A percentile compares a stretch with the other conserved stretches of the same genome.
These are phyloP conservation scores for Actinidia arguta DNA, from an alignment of 179 eudicot species.

Conservation along the genomic window DNA sequence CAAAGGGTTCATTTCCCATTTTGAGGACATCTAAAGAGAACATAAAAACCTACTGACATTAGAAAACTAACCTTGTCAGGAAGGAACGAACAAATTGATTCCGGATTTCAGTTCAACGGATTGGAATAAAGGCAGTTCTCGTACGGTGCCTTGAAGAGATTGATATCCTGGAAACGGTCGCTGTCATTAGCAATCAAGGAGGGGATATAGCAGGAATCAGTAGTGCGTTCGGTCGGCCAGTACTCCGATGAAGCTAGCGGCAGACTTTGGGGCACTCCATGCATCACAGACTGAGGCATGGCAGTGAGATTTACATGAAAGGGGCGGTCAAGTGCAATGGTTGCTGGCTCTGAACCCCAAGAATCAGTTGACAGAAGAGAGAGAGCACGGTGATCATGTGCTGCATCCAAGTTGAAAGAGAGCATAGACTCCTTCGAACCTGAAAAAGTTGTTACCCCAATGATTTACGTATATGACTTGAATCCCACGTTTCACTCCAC, in stretches of 20 bases:
- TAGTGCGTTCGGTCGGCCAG: slow-evolving; percentile 53
- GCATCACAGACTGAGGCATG: slow-evolving; percentile 39
- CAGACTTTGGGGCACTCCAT: slow-evolving; percentile 44
- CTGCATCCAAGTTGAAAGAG: slow-evolving; percentile 58
- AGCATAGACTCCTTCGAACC: slow-evolving; percentile 56
- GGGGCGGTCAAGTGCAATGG: slow-evolving; percentile 37
- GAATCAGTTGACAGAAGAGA: slow-evolving; percentile 98
- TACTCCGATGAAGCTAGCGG: slow-evolving; percentile 47
- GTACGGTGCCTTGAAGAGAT: slow-evolving; percentile 59
- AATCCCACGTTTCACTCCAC: too few relatives aligned
- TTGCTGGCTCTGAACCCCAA: slow-evolving; percentile 58
- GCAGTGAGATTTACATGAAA: slow-evolving; percentile 34
- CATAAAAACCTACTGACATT: not conserved
- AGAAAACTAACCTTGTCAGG: not conserved
- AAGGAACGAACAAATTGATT: not conserved
- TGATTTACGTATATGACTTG: not conserved
- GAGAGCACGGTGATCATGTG: slow-evolving; percentile 89
- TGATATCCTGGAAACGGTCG: slow-evolving; percentile 42
- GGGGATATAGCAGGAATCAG: slow-evolving; percentile 12
- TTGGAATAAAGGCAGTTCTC: slow-evolving; percentile 50
- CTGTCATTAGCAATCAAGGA: slow-evolving; percentile 17
- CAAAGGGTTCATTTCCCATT: not conserved
- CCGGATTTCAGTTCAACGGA: slow-evolving; percentile 28
- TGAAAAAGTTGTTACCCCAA: slow-evolving; percentile 28
- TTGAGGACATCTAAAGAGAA: not conserved